phyloP scores from a whole-genome alignment of 2,329 filamentous ascomycete genomes.

The Grosmannia clavigera region DNA sequence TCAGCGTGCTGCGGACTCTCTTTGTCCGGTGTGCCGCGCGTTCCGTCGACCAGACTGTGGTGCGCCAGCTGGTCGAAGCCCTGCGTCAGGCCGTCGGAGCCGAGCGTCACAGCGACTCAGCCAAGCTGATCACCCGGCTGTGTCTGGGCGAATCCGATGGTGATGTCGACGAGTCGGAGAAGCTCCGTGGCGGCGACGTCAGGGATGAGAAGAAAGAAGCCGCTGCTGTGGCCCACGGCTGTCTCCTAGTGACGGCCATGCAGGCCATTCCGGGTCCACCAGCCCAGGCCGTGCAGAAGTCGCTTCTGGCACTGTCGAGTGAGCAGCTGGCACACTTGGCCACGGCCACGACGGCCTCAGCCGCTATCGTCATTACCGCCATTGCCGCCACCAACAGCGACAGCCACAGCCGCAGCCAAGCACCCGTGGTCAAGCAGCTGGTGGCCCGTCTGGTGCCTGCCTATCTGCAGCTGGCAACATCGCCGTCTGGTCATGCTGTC shows the following conservation, averaged over 20 bases:
- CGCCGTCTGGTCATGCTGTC: conserved; percentile 38
- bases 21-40: conserved; percentile 73
- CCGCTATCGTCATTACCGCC: conserved; percentile 37
- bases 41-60: conserved; percentile 26
- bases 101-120: conserved; percentile 23
- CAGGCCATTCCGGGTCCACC: conserved; percentile 60
- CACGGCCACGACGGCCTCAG: conserved; percentile 35
- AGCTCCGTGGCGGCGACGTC: not conserved
- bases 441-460: conserved; percentile 35
- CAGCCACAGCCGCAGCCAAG: conserved; percentile 15
- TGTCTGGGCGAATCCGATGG: conserved; percentile 29
- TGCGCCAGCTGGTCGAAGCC: conserved; percentile 38
- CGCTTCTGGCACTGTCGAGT: conserved; percentile 47
- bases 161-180: not conserved
- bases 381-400: conserved; percentile 32
- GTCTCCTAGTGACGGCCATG: conserved; percentile 69
- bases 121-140: conserved; percentile 34
- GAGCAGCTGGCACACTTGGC: conserved; percentile 53
- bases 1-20: conserved; percentile 66
- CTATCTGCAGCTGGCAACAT: conserved; percentile 32
- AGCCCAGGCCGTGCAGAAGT: conserved; percentile 58
- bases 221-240: conserved; percentile 54
- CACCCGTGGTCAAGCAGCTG: conserved; percentile 40
- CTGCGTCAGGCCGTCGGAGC: conserved; percentile 23
- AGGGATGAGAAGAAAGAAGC: conserved; percentile 17